phyloP scores from a whole-genome alignment of 2,329 filamentous ascomycete species.

The Diaporthe ampelina region DNA sequence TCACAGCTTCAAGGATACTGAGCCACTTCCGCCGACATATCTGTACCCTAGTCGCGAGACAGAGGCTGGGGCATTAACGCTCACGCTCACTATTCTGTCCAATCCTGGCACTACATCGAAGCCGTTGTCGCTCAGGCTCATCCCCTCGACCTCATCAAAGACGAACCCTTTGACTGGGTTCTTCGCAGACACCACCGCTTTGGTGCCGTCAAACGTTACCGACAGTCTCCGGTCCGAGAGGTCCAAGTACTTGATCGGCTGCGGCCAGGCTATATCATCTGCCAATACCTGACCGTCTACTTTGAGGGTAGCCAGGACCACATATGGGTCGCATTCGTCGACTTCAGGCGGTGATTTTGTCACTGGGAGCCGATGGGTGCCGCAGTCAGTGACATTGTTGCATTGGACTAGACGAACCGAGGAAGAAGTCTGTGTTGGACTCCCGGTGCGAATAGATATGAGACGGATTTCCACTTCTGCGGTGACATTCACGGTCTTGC shows the following conservation, averaged over 20 bases:
- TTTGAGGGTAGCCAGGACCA: constrained; percentile 54
- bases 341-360: not conserved
- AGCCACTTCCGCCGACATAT: not conserved
- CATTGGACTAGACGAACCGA: not conserved
- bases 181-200: constrained; percentile 52
- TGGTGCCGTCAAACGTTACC: constrained; percentile 21
- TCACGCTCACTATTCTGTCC: constrained; percentile 12
- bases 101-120: constrained; percentile 69
- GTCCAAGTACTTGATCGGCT: constrained; percentile 72
- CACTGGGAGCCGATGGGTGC: not conserved
- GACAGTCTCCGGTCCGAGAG: constrained; percentile 59
- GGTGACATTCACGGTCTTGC: not conserved
- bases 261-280: constrained; percentile 70
- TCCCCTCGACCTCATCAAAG: constrained; percentile 61
- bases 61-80: not conserved
- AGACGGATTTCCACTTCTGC: not conserved
- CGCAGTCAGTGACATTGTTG: constrained; percentile 21
- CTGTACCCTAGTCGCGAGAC: constrained; percentile 1
- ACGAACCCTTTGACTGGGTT: constrained; percentile 71
- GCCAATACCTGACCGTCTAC: constrained; percentile 57
- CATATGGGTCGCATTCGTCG: not conserved
- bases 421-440: not conserved
- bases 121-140: constrained; percentile 68
- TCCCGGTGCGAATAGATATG: not conserved
- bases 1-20: not conserved